Evolutionary conservation across 106 monocot species (phyloP), one percentile per base, ranked within the genome.

Genomic region (Dactylorhiza incarnata): DNA sequence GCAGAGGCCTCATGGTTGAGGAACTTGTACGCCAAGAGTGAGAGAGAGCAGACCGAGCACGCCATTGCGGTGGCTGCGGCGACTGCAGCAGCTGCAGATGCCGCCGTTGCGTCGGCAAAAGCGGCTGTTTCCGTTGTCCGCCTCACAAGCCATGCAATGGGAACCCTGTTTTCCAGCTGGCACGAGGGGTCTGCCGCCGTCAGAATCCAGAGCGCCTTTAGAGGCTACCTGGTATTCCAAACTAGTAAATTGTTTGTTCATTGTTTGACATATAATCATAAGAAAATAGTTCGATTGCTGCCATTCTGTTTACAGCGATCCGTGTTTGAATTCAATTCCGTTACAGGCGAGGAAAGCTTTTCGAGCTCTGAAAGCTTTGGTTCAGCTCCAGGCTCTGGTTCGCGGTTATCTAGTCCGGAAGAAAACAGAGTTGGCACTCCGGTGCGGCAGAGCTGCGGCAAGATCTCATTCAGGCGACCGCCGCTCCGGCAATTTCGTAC

Each of bases 261-360:
- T n/a, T n/a, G n/a, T n/a, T n/a, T n/a, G n/a, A n/a, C n/a, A n/a
- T n/a, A n/a, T n/a, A n/a, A n/a, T n/a, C n/a, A n/a, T n/a, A n/a
- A n/a, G n/a, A n/a, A n/a, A n/a, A n/a, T n/a, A n/a, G n/a, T n/a
- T n/a, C n/a, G n/a, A n/a, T n/a, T n/a, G 9, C 52, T 72, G 46
- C 48, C 48, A 59, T 73, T 51, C 23, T 51, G 7, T 9, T 20
- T 51, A 13, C 52, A 0, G 4, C 51, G 14, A 25, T 53, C 13
- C 55, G 25, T 74, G 53, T 25, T 74, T 56, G n/a, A 19, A 17
- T 17, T 15, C 59, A 17, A 22, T 17, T 52, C 11, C 4, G 37
- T 48, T 73, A 56, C 48, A 94, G 94, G 94, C 94, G 44, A 88
- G 79, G 81, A 94, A 91, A 46, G 94, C 94, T 37, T 78, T 88